Percentiles rank a stretch among this genome's conserved stretches.
phyloP scores from a whole-genome alignment of 2,329 filamentous ascomycete species.

The Penicillium sp. region DNA sequence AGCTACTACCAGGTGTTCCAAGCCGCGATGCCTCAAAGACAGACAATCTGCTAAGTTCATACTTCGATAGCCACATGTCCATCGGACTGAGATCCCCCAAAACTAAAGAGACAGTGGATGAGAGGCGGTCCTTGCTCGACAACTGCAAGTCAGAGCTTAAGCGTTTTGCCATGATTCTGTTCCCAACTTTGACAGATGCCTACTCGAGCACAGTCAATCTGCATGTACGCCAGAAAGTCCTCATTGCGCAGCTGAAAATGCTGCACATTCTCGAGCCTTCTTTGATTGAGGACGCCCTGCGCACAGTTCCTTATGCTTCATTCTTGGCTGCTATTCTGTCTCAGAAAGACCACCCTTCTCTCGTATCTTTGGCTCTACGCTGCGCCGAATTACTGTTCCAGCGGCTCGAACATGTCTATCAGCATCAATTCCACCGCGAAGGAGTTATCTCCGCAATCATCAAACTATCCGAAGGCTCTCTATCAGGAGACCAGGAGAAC shows the following conservation, averaged over 20 bases:
- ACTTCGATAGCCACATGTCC: constrained; percentile 49
- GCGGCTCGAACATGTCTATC: constrained; percentile 82
- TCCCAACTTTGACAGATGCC: constrained; percentile 92
- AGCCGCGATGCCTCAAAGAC: constrained; percentile 54
- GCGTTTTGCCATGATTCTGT: constrained; percentile 86
- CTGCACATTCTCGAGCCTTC: constrained; percentile 85
- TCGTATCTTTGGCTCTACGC: constrained; percentile 84
- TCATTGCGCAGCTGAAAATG: constrained; percentile 97
- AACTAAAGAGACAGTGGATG: constrained; percentile 64
- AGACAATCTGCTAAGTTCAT: constrained; percentile 48
- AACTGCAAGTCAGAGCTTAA: constrained; percentile 84
- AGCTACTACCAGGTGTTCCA: constrained; percentile 77
- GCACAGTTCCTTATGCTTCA: constrained; percentile 88
- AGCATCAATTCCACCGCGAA: constrained; percentile 95
- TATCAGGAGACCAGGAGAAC: constrained; percentile 29
- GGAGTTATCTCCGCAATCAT: constrained; percentile 90
- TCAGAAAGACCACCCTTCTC: constrained; percentile 84
- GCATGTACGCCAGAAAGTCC: constrained; percentile 88
- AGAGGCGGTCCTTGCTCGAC: constrained; percentile 75
- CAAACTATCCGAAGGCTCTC: constrained; percentile 63
- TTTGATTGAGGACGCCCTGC: constrained; percentile 81
- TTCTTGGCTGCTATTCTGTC: constrained; percentile 93
- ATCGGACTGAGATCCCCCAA: constrained; percentile 37
- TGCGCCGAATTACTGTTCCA: constrained; percentile 84
- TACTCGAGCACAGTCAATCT: constrained; percentile 98